Conservation (phyloP, 169 alveolate species). For the Plasmodium cynomolgi region DNA sequence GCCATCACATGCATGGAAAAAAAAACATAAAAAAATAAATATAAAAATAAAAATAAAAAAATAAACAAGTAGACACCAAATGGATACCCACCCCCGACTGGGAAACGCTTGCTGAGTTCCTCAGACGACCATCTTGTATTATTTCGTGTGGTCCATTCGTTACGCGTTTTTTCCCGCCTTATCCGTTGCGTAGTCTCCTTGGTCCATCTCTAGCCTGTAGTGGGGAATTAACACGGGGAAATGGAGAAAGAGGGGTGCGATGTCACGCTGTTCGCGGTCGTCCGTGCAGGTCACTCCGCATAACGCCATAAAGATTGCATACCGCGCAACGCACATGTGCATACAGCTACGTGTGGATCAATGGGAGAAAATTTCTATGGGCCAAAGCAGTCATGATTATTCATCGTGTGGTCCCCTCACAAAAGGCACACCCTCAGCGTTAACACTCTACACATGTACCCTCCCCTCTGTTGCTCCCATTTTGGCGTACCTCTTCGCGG, state of each 20-base stretch:
- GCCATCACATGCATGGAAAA: neutral
- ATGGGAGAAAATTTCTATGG: neutral
- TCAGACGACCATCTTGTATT: neutral
- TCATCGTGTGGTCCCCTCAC: neutral
- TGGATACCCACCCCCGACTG: neutral
- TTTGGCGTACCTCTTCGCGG: slow-evolving; percentile 39
- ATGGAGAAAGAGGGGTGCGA: neutral
- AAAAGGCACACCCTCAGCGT: neutral
- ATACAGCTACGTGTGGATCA: neutral
- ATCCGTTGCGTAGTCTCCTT: neutral
- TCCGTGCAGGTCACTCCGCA: neutral
- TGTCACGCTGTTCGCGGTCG: neutral
- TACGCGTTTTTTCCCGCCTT: neutral
- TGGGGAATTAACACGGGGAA: neutral
- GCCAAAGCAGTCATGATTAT: neutral
- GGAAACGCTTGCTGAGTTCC: neutral
- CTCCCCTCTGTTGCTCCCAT: neutral
- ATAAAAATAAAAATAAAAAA: neutral
- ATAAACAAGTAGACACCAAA: neutral
- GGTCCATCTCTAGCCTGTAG: slow-evolving; percentile 17
- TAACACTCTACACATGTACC: neutral
- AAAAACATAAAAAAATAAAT: neutral
- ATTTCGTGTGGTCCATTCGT: neutral
- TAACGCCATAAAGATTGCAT: neutral
- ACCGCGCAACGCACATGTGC: neutral